These are phyloP conservation scores for Lactarius evosmus DNA, from an alignment of 768 basidiomycete genomes.

Conservation along the genomic window DNA sequence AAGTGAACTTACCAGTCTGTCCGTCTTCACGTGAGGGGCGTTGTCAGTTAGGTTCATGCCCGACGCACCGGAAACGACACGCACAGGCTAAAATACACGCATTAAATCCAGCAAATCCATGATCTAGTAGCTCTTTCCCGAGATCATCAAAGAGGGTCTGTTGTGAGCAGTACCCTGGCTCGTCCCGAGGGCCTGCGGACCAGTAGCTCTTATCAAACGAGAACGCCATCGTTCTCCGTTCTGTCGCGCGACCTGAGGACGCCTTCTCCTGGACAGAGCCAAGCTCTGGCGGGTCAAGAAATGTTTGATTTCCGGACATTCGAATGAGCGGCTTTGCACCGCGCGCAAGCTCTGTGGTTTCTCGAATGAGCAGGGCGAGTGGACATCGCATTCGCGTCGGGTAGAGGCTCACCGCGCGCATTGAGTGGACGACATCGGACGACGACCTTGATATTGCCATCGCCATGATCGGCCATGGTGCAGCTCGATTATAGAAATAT, in stretches of 20 bases:
- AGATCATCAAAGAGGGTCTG: slow-evolving; percentile 93
- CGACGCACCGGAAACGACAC: slow-evolving; percentile 38
- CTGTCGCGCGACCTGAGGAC: slow-evolving; percentile 76
- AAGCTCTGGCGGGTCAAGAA: slow-evolving; percentile 83
- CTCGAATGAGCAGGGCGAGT: background rate
- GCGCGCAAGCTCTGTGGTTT: slow-evolving; percentile 74
- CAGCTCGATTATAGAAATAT: slow-evolving; percentile 23
- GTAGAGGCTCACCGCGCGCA: slow-evolving; percentile 67
- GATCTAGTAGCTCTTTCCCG: slow-evolving; percentile 90
- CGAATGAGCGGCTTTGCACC: slow-evolving; percentile 93
- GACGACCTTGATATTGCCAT: slow-evolving; percentile 89
- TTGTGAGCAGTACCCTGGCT: slow-evolving; percentile 89
- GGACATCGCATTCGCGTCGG: slow-evolving; percentile 1
- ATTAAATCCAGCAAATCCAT: slow-evolving; percentile 95
- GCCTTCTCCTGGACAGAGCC: slow-evolving; percentile 53
- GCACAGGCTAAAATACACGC: slow-evolving; percentile 98
- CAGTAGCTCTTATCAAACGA: slow-evolving; percentile 98
- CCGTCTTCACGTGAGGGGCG: slow-evolving; percentile 45
- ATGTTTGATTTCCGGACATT: slow-evolving; percentile 92
- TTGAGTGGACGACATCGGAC: slow-evolving; percentile 97
- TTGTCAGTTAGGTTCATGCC: slow-evolving; percentile 12
- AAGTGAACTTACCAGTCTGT: slow-evolving; percentile 71
- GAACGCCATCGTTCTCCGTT: slow-evolving; percentile 86
- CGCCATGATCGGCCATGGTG: slow-evolving; percentile 71
- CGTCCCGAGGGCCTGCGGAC: slow-evolving; percentile 89